phyloP scores from a whole-genome alignment of 345 rosid species.

The Stellera chamaejasme region DNA sequence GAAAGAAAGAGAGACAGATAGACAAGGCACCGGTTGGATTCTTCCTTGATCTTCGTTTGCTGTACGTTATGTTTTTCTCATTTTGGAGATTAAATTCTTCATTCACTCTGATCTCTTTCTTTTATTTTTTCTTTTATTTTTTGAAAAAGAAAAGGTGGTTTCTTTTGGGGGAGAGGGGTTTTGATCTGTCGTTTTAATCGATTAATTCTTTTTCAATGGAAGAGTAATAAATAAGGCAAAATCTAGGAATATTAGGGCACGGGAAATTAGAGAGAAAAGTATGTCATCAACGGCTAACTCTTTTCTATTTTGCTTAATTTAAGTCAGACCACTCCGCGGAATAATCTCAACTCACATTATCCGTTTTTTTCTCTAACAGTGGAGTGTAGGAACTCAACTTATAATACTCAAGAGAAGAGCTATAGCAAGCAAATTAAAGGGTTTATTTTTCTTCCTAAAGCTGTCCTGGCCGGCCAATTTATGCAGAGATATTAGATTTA shows the following conservation, averaged over 20 bases:
- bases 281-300: slow-evolving; percentile 8
- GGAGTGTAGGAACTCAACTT: no score
- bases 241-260: no score
- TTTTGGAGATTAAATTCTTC: not conserved
- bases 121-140: not conserved
- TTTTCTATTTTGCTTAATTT: not conserved
- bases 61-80: slow-evolving; percentile 7
- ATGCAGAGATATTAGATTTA: no score
- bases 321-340: not conserved
- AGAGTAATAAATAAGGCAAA: no score
- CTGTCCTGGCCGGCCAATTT: no score
- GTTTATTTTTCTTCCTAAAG: no score
- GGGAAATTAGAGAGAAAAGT: not conserved
- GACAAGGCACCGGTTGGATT: slow-evolving; percentile 22
- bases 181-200: slow-evolving; percentile 12
- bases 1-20: slow-evolving; percentile 12
- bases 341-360: not conserved
- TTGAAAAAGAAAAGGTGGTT: no score
- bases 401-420: no score
- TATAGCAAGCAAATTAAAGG: no score
- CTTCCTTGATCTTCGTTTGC: slow-evolving; percentile 23
- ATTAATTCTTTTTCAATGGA: slow-evolving; percentile 1
- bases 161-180: not conserved
- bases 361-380: not conserved
- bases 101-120: not conserved